Percentiles rank a stretch among this genome's conserved stretches.
Evolutionary conservation across 2,329 filamentous ascomycete genomes (phyloP).

Genomic region (Penicillium sp.): DNA sequence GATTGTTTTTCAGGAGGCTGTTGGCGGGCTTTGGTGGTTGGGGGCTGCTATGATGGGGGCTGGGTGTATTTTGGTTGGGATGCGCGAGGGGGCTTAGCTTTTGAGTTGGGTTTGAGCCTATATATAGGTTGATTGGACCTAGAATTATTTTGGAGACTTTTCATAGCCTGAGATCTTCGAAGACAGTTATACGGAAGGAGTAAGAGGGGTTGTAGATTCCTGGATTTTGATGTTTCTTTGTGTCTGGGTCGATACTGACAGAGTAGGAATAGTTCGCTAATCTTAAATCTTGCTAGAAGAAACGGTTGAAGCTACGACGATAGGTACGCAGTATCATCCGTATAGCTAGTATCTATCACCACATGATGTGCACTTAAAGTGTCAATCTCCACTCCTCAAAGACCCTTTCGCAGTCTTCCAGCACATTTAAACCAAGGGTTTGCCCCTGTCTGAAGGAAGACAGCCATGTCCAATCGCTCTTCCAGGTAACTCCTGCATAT

Average conservation of each 20-base stretch:
- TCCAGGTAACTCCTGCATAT: constrained; percentile 10
- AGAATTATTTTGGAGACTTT: too few relatives aligned
- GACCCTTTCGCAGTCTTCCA: constrained; percentile 7
- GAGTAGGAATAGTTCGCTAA: not conserved
- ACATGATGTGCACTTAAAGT: not conserved
- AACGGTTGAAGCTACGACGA: not conserved
- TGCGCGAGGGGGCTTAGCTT: constrained; percentile 42
- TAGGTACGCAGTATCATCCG: not conserved
- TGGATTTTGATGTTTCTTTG: not conserved
- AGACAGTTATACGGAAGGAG: not conserved
- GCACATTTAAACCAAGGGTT: constrained; percentile 10
- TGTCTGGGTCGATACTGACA: too few relatives aligned
- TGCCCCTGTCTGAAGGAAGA: constrained; percentile 11
- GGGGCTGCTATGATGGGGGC: constrained; percentile 52
- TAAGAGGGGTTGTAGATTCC: not conserved
- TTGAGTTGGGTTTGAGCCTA: not conserved
- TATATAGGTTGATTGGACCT: too few relatives aligned
- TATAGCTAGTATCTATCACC: not conserved
- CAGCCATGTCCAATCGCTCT: constrained; percentile 16
- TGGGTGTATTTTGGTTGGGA: constrained; percentile 56
- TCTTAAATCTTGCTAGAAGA: not conserved
- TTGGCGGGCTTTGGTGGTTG: constrained; percentile 54
- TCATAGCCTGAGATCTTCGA: not conserved
- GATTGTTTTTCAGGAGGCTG: constrained; percentile 49
- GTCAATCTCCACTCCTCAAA: constrained; percentile 2